These are phyloP conservation scores for Serendipita vermifera DNA, from an alignment of 768 basidiomycete species.

Conservation along the genomic window DNA sequence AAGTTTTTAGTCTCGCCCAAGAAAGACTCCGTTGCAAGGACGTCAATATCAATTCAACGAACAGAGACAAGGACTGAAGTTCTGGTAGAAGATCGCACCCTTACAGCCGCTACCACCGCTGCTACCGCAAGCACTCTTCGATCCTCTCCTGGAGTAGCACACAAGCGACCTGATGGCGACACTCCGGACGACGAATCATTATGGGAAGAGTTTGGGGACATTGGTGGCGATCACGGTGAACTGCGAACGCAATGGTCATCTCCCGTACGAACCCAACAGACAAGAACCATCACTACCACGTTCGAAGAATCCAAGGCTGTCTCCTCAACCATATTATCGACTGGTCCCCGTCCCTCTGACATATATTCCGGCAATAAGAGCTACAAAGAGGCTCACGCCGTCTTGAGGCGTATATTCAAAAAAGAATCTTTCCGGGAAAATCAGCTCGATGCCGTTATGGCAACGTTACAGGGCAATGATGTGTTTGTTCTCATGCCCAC, in stretches of 20 bases:
- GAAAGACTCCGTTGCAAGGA: neutral
- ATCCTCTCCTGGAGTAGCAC: neutral
- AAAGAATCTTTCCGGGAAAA: slow-evolving; percentile 61
- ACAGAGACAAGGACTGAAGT: neutral
- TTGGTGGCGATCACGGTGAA: neutral
- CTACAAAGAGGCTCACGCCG: slow-evolving; percentile 39
- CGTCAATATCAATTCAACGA: neutral
- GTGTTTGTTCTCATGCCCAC: slow-evolving; percentile 96
- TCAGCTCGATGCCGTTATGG: slow-evolving; percentile 77
- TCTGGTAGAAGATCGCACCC: neutral
- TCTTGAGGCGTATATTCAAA: slow-evolving; percentile 47
- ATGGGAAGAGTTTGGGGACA: neutral
- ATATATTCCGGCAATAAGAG: neutral
- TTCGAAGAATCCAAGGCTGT: neutral
- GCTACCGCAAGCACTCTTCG: neutral
- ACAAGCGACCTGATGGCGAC: neutral
- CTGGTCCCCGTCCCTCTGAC: neutral
- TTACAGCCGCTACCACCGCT: neutral
- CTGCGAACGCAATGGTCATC: neutral
- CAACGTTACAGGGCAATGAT: slow-evolving; percentile 65
- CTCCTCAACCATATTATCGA: neutral
- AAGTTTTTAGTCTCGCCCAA: neutral
- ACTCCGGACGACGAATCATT: neutral
- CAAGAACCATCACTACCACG: neutral
- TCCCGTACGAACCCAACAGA: too few relatives aligned